phyloP scores from a whole-genome alignment of 78 protist species.

The Diacronema lutheri region DNA sequence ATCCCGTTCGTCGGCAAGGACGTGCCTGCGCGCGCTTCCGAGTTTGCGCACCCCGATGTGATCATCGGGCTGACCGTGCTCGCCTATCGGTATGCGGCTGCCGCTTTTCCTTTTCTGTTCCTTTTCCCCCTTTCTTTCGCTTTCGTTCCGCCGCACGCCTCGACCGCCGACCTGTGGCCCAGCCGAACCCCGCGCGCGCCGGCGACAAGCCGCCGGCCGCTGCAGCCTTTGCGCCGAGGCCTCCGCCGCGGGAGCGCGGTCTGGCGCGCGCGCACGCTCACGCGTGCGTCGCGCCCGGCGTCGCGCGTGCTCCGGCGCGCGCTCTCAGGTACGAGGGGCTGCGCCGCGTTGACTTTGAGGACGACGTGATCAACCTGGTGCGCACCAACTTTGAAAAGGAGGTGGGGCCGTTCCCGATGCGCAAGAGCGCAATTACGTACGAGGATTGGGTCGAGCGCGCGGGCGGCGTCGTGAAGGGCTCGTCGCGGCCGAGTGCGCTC shows the following conservation, averaged over 20 bases:
- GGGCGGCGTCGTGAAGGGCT: background rate
- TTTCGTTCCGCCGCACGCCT: too few species aligned
- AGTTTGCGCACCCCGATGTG: slow-evolving; percentile 64
- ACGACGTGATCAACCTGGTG: background rate
- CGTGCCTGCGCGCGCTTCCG: slow-evolving; percentile 39
- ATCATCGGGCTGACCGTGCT: slow-evolving; percentile 45
- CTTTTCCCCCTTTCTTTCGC: too few species aligned
- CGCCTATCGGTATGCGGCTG: slow-evolving; percentile 47
- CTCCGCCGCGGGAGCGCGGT: too few species aligned
- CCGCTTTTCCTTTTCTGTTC: too few species aligned
- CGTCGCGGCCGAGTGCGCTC: too few species aligned
- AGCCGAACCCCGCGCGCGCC: too few species aligned
- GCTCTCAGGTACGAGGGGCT: slow-evolving; percentile 54
- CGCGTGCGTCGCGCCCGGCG: too few species aligned
- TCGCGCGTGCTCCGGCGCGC: too few species aligned
- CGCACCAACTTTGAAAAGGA: background rate
- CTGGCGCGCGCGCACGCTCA: too few species aligned
- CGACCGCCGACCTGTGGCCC: too few species aligned
- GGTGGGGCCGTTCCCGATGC: background rate
- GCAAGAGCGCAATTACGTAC: background rate
- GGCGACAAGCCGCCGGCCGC: too few species aligned
- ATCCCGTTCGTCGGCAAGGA: slow-evolving; percentile 52
- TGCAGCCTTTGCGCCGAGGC: too few species aligned
- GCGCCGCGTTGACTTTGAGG: slow-evolving; percentile 28
- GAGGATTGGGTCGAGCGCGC: background rate